Evolutionary conservation across 2,329 filamentous ascomycete genomes (phyloP).

Genomic region (Dryadomyces quercivorus): DNA sequence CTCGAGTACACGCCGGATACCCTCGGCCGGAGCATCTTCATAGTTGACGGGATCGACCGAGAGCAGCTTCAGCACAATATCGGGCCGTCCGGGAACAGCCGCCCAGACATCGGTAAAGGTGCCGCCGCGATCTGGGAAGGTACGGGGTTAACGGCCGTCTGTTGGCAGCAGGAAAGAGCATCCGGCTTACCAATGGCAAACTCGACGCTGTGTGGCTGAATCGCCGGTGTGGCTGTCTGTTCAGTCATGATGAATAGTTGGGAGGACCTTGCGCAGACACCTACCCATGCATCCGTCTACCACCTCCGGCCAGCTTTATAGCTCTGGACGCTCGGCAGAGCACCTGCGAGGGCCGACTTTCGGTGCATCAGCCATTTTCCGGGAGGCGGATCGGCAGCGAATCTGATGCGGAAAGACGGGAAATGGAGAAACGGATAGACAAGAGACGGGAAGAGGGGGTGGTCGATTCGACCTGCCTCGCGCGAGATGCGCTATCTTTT

Average conservation of each 20-base stretch:
- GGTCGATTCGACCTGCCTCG: background rate
- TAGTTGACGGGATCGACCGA: slow-evolving; percentile 82
- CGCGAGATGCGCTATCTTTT: background rate
- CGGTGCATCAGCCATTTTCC: background rate
- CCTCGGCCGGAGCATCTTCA: slow-evolving; percentile 77
- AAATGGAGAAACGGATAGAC: background rate
- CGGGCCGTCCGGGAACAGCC: slow-evolving; percentile 20
- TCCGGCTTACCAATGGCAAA: slow-evolving; percentile 2
- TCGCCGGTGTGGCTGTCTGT: background rate
- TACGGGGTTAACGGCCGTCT: background rate
- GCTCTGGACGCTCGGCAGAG: background rate
- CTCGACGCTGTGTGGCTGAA: slow-evolving; percentile 2
- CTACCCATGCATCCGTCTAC: no score
- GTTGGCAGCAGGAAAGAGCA: background rate
- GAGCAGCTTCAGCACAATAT: slow-evolving; percentile 34
- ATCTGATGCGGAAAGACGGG: no score
- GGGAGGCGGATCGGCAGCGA: no score
- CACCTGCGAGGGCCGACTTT: background rate
- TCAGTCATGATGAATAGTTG: background rate
- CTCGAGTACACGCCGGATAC: slow-evolving; percentile 73
- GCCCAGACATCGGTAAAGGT: slow-evolving; percentile 14
- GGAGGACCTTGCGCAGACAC: no score
- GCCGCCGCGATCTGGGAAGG: slow-evolving; percentile 7
- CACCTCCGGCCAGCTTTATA: background rate
- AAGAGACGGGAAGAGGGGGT: background rate